phyloP scores from a whole-genome alignment of 192 early-diverging fungal species.

The Haplosporangium gracile region DNA sequence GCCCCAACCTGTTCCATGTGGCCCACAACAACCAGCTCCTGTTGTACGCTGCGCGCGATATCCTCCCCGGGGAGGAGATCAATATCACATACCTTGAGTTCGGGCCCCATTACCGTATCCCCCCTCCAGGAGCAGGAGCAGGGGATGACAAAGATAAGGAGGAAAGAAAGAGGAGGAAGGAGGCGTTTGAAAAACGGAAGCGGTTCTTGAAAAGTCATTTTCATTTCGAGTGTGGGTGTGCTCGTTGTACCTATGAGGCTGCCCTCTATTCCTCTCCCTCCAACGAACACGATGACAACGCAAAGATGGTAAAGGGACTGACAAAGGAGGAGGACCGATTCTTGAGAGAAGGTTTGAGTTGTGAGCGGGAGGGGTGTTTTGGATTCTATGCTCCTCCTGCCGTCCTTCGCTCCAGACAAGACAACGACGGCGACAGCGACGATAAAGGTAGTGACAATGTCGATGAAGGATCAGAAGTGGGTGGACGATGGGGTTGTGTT shows the following conservation, averaged over 20 bases:
- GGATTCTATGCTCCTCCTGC: conserved; percentile 35
- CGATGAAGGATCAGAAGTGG: neutral
- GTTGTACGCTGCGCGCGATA: conserved; percentile 18
- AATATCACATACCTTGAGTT: conserved; percentile 28
- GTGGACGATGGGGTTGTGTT: conserved; percentile 12
- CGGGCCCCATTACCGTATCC: conserved; percentile 23
- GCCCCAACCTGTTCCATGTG: conserved; percentile 31
- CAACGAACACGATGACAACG: neutral
- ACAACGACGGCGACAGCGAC: neutral
- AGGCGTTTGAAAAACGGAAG: conserved; percentile 1
- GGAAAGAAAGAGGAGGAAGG: too few relatives aligned
- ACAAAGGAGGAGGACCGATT: conserved; percentile 9
- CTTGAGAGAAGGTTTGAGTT: conserved; percentile 23
- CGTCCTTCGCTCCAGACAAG: neutral
- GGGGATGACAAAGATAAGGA: neutral
- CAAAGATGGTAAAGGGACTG: neutral
- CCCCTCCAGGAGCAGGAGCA: neutral
- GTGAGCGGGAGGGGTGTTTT: conserved; percentile 11
- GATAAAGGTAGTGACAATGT: neutral
- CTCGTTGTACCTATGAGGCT: conserved; percentile 10
- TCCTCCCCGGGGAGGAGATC: conserved; percentile 11
- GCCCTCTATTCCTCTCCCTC: neutral
- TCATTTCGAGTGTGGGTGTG: conserved; percentile 25
- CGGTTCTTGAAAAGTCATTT: conserved; percentile 11
- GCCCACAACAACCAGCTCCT: conserved; percentile 8